Conservation (phyloP, 2,329 filamentous ascomycete genomes). For the Chalaropsis thielavioides region DNA sequence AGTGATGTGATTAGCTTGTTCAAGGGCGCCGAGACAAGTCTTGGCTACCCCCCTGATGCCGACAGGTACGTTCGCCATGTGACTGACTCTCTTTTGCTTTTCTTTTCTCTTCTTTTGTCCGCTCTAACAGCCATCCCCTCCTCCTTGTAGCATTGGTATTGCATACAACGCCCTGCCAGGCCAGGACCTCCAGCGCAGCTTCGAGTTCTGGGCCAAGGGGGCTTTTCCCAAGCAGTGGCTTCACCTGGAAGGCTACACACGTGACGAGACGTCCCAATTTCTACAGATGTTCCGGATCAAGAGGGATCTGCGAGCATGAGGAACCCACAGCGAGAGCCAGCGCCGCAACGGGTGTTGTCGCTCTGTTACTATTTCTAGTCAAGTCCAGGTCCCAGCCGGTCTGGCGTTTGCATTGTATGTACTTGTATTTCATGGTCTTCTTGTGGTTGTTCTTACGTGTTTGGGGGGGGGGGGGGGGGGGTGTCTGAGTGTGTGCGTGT, state of each 20-base stretch:
- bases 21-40: slow-evolving; percentile 48
- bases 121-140: too few relatives aligned
- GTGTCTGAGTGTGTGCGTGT: too few relatives aligned
- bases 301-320: slow-evolving; percentile 34
- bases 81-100: not conserved
- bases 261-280: slow-evolving; percentile 30
- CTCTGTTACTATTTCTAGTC: not conserved
- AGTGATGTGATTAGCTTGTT: slow-evolving; percentile 54
- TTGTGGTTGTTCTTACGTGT: not conserved
- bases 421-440: slow-evolving; percentile 4
- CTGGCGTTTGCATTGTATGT: slow-evolving; percentile 6
- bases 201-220: slow-evolving; percentile 59
- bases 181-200: slow-evolving; percentile 48
- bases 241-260: slow-evolving; percentile 43
- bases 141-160: slow-evolving; percentile 46
- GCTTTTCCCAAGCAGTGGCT: slow-evolving; percentile 57
- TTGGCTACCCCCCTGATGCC: slow-evolving; percentile 51
- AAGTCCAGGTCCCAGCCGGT: slow-evolving; percentile 2
- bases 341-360: not conserved
- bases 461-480: not conserved
- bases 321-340: not conserved
- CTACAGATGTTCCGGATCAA: slow-evolving; percentile 36
- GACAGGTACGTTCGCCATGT: slow-evolving; percentile 46
- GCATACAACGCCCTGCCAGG: slow-evolving; percentile 61
- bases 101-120: not conserved